Evolutionary conservation across 2,329 filamentous ascomycete genomes (phyloP).

Genomic region (Orbilia ellipsospora): DNA sequence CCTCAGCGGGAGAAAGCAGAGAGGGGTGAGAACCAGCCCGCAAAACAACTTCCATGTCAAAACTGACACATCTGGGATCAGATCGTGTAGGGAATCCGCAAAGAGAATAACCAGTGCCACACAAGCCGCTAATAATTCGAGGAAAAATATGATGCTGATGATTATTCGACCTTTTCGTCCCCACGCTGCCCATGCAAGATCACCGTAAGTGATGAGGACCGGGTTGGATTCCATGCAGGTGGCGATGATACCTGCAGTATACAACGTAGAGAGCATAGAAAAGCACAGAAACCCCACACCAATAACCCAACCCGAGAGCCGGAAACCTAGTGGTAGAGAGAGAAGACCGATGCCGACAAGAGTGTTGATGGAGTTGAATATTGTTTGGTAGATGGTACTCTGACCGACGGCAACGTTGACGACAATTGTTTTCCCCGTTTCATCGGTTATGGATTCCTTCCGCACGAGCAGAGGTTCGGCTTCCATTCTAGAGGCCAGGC

Average conservation of each 20-base stretch:
- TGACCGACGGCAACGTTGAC: constrained; percentile 88
- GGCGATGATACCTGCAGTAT: constrained; percentile 75
- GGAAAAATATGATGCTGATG: constrained; percentile 84
- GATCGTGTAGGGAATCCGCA: constrained; percentile 82
- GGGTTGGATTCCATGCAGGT: constrained; percentile 83
- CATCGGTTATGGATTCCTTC: constrained; percentile 74
- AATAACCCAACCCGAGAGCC: constrained; percentile 76
- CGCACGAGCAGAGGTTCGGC: constrained; percentile 84
- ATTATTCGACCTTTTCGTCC: constrained; percentile 82
- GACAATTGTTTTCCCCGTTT: constrained; percentile 77
- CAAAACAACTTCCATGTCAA: constrained; percentile 87
- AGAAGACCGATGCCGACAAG: constrained; percentile 76
- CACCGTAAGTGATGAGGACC: constrained; percentile 90
- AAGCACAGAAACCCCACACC: constrained; percentile 80
- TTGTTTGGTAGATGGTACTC: constrained; percentile 93
- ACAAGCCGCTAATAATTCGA: constrained; percentile 87
- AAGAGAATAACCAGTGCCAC: constrained; percentile 94
- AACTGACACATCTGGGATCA: constrained; percentile 77
- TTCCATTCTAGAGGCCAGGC: constrained; percentile 67
- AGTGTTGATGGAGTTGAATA: constrained; percentile 91
- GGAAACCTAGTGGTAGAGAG: constrained; percentile 84
- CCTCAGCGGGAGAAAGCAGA: constrained; percentile 85
- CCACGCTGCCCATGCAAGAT: constrained; percentile 82
- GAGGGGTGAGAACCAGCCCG: constrained; percentile 78
- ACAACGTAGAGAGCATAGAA: constrained; percentile 79